Evolutionary conservation across 208 protist species (phyloP), one percentile per base, ranked within the genome.

Genomic region (Crithidia expoeki): DNA sequence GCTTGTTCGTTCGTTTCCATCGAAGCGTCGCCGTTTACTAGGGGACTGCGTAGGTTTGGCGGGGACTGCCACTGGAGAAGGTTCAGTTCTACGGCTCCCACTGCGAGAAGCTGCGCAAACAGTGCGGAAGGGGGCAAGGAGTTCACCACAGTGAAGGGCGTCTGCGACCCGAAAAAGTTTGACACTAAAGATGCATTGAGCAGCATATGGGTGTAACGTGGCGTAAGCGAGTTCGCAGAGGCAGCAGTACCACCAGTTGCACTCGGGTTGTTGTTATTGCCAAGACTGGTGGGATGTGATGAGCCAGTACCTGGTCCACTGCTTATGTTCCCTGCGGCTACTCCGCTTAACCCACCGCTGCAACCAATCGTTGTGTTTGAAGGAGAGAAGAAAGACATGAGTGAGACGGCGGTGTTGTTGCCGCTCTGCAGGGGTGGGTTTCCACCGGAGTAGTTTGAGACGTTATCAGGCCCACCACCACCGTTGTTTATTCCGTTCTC

Each of bases 131-230:
- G 65, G 11, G 84, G 77, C 44, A 90, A 75, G 12, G 79, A 52
- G 3, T 81, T 72, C 33, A 94, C 70, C 4, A 68, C 57, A 4
- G 83, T 89, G 67, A 93, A 89, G 38, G 89, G 86, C 12, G 89
- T 94, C 62, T 76, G 82, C 34, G 70, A 61, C 19, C 89, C 89
- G 76, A 94, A 92, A 66, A 86, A 89, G 50, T 80, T 77, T 28
- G 81, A 76, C 1, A 82, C 86, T 30, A 88, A 80, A 2, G 60
- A 55, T 4, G 82, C 57, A 32, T 69, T 87, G 38, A 87, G 76
- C 32, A 72, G 56, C 14, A 87, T 49, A 52, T 79, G 80, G 0
- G 57, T 76, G 60, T 69, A 79, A 38, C 72, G 72, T 9, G 72
- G 47, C 14, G 71, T 36, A 16, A 51, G 33, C 25, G 44, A 34